Percentiles rank a stretch among this genome's conserved stretches.
phyloP scores from a whole-genome alignment of 371 early-diverging fungal genomes.

The Smittium culicis region DNA sequence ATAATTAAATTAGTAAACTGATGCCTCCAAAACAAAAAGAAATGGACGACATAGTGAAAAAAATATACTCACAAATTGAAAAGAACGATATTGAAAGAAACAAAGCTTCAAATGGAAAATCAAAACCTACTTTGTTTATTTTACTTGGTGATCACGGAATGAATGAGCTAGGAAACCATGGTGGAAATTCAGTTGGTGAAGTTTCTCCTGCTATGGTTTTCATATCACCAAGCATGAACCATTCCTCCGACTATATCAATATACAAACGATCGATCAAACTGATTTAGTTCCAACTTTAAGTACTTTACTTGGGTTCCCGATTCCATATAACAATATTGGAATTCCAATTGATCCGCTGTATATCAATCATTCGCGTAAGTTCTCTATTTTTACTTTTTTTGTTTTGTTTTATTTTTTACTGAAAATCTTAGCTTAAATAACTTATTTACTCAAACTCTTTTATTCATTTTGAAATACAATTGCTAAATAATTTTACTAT shows the following conservation, averaged over 20 bases:
- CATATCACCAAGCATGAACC: not conserved
- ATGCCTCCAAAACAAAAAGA: constrained; percentile 66
- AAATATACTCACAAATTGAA: constrained; percentile 36
- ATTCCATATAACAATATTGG: constrained; percentile 88
- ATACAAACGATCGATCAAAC: constrained; percentile 49
- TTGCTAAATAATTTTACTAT: constrained; percentile 5
- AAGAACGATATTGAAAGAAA: constrained; percentile 34
- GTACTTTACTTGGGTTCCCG: constrained; percentile 67
- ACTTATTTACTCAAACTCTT: not conserved
- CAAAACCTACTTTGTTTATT: constrained; percentile 70
- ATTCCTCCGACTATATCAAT: not conserved
- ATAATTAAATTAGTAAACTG: too few relatives aligned
- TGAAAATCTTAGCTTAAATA: not conserved
- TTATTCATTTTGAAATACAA: not conserved
- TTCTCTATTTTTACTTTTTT: too few relatives aligned
- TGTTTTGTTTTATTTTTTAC: too few relatives aligned
- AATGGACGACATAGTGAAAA: constrained; percentile 54
- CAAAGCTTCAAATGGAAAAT: constrained; percentile 16
- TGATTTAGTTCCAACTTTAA: constrained; percentile 76
- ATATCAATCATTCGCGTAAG: not conserved
- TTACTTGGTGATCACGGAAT: constrained; percentile 98
- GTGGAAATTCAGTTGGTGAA: constrained; percentile 52
- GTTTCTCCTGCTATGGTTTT: constrained; percentile 31
- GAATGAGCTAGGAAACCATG: constrained; percentile 83
- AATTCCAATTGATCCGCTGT: not conserved